These are phyloP conservation scores for Diaporthe eres DNA, from an alignment of 2,329 filamentous ascomycete species.

Conservation along the genomic window DNA sequence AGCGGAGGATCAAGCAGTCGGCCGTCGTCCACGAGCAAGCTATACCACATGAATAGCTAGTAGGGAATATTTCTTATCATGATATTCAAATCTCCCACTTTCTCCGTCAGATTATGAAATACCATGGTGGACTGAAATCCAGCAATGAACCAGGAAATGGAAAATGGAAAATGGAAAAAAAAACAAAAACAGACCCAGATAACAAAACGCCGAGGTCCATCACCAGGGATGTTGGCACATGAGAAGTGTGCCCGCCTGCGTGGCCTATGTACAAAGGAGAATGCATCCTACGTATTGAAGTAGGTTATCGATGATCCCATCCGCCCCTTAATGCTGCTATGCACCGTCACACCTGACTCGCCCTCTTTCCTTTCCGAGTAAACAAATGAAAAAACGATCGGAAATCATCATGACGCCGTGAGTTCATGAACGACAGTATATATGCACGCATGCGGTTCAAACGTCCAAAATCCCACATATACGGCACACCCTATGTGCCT, in stretches of 20 bases:
- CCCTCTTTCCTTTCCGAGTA: not conserved
- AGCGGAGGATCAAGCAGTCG: too few relatives aligned
- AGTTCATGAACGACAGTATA: slow-evolving; percentile 28
- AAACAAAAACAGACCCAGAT: not conserved
- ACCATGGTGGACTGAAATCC: slow-evolving; percentile 8
- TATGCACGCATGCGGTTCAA: not conserved
- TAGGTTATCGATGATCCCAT: slow-evolving; percentile 4
- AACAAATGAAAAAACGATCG: not conserved
- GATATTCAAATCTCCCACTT: not conserved
- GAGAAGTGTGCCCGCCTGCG: not conserved
- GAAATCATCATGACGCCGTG: slow-evolving; percentile 25
- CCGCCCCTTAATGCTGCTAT: slow-evolving; percentile 27
- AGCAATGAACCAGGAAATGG: not conserved
- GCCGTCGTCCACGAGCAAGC: not conserved
- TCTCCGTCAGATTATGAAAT: slow-evolving; percentile 12
- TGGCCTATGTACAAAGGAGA: slow-evolving; percentile 29
- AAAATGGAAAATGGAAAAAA: not conserved
- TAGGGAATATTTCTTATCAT: not conserved
- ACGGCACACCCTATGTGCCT: not conserved
- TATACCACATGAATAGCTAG: not conserved
- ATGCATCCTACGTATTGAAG: slow-evolving; percentile 2
- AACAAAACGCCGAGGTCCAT: slow-evolving; percentile 18
- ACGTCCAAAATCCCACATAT: not conserved
- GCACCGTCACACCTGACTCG: slow-evolving; percentile 24
- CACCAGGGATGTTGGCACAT: not conserved